Evolutionary conservation across 257 asterid genomes (phyloP), one percentile per base, ranked within the genome.

Genomic region (Lycium barbarum): DNA sequence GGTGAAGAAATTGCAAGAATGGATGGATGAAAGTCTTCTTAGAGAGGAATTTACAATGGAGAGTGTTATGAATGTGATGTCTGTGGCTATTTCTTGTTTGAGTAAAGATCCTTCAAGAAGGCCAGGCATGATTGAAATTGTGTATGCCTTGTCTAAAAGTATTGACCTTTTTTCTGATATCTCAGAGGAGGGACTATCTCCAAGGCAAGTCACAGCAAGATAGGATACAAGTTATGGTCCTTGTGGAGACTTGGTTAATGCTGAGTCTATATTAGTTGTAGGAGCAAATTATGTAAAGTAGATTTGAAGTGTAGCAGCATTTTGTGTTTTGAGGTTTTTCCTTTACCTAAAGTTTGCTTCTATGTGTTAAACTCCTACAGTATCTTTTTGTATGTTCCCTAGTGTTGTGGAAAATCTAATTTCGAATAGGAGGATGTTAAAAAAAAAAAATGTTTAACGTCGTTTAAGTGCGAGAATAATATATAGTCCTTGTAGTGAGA

Each of bases 91-190:
- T 20, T 97, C 98, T 65, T 95, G 98, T 83, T 62, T 97, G 90
- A 84, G 84, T 58, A 89, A 82, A 87, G 98, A 97, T 87, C 97
- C 98, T 2, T 87, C 89, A 15, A 95, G 83, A 84, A 91, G 99
- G 91, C 99, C 98, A 68, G 90, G 90, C 68, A 97, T 94, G 98
- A 93, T 97, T 85, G 99, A 97, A 33, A 95, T 97, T 80, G 99
- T 97, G 53, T 97, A 97, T 86, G 95, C 98, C 1, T 84, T 97
- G 90, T 93, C 95, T 0, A 97, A 93, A 92, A 94, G 98, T 85
- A 96, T 93, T 85, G 98, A 95, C 67, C 13, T 92, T 73, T 86
- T 92, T 79, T 92, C 88, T 67, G 99, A 95, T 90, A 84, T 84
- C 53, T 95, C 99, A 7, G 94, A 88, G 80, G 97, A 92, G 63